These are phyloP conservation scores for Colletotrichum godetiae DNA, from an alignment of 2,329 filamentous ascomycete species.

Conservation along the genomic window DNA sequence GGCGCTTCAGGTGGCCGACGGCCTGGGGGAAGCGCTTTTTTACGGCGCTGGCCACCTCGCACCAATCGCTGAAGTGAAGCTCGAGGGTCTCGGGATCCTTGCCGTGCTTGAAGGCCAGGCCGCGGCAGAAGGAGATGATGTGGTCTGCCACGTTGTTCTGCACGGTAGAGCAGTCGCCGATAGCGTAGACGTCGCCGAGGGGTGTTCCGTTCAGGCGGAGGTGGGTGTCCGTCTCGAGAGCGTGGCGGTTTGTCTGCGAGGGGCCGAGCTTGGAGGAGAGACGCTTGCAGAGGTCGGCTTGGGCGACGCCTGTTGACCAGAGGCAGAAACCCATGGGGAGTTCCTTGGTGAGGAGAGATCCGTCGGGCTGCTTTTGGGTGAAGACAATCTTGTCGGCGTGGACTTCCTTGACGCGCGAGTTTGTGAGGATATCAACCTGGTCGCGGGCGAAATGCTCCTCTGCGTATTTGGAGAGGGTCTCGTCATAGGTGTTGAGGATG, in stretches of 20 bases:
- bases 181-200: conserved; percentile 93
- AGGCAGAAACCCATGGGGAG: conserved; percentile 96
- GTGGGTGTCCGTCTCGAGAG: conserved; percentile 94
- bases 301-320: conserved; percentile 96
- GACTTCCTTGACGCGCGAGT: conserved; percentile 93
- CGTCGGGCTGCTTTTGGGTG: conserved; percentile 81
- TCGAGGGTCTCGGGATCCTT: conserved; percentile 90
- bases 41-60: conserved; percentile 83
- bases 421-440: conserved; percentile 90
- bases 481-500: conserved; percentile 98
- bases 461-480: conserved; percentile 90
- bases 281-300: conserved; percentile 82
- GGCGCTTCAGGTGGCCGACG: conserved; percentile 83
- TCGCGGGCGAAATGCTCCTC: conserved; percentile 93
- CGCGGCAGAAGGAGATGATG: conserved; percentile 89
- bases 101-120: conserved; percentile 90
- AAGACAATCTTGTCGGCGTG: conserved; percentile 86
- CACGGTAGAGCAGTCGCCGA: conserved; percentile 95
- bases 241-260: conserved; percentile 86
- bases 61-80: conserved; percentile 90
- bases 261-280: conserved; percentile 82
- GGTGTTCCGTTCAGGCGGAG: conserved; percentile 90
- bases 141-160: conserved; percentile 97
- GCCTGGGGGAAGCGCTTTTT: conserved; percentile 93
- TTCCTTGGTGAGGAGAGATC: conserved; percentile 85